Evolutionary conservation across 2,329 filamentous ascomycete genomes (phyloP), one percentile per base, ranked within the genome.

Genomic region (Pestalotiopsis sp.): DNA sequence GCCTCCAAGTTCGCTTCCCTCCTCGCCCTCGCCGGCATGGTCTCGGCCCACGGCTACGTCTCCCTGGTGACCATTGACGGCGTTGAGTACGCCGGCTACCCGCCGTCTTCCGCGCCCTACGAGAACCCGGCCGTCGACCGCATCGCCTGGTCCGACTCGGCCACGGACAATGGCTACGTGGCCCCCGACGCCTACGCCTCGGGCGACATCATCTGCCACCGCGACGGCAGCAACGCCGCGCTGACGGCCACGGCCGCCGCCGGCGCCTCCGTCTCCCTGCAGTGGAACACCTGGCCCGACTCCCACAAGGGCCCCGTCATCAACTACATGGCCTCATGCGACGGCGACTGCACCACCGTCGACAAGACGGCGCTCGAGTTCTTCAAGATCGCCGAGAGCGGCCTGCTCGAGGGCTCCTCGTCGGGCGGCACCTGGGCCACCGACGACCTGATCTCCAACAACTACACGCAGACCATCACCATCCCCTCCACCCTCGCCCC

Each of bases 271-370:
- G 77, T 92, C 72, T 81, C 86, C 69, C 79, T 92, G 63, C 84
- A 88, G 73, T 92, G 90, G 91, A 87, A 84, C 68, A 81, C 81
- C 17, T 93, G 91, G 91, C 90, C 90, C n/a, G 82, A 86, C 11
- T 86, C 83, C 67, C 85, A 93, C 81, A 69, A 76, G 59, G 78
- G 78, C 3, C 79, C 78, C 11, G 72, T 80, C 20, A 72, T 80
- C 39, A 76, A 78, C 70, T 80, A 79, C 69, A 73, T 81, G n/a
- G 79, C 79, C 45, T 73, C 72, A 63, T 80, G 78, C 72, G 71
- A 74, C 27, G 75, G 72, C 2, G 72, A 77, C 38, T 80, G 76
- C 69, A 65, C 72, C 41, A 69, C 69, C 23, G 77, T 77, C 27
- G 74, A 78, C 67, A 77, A 78, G 67, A 73, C 69, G 9, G 68